Base-by-base conservation (phyloP, 1,284 basidiomycete species). In the Volvariella volvacea region DNA sequence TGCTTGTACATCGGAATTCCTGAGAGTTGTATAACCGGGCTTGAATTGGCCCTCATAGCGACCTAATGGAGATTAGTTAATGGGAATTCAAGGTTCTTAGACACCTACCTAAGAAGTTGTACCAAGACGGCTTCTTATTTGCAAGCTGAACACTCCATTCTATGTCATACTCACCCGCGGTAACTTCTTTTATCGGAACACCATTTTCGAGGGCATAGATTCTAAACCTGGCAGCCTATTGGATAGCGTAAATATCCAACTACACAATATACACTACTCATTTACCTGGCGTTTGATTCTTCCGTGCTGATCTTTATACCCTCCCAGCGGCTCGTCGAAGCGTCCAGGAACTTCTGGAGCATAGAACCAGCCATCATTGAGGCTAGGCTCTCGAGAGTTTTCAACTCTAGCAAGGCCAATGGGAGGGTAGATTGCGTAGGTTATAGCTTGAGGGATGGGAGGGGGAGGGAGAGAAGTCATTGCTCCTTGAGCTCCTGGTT, bases 171-270 rank as follows among this genome's bases (percentile, higher is more conserved):
- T 49, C 51, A 4, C 31, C 47, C 8, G 21, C 20, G 21, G 50
- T 55, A 33, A 50, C 34, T 44, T 57, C 55, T 15, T 45, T 43
- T 8, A 54, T 43, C 15, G 50, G 45, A 16, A 45, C 44, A n/a
- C n/a, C n/a, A 36, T 50, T 42, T 8, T 50, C 46, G 39, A 46
- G 53, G 17, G 50, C 47, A 28, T 55, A 57, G 19, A 51, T 50
- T 22, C 52, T 51, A 43, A 57, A 57, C 14, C 51, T 41, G 19
- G 47, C 54, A 22, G 54, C 55, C 55, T 57, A 22, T 12, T 25
- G 34, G 33, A 12, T n/a, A n/a, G 32, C 28, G 39, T 19, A n/a
- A n/a, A n/a, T n/a, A 42, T n/a, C 28, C 21, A n/a, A 10, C 17
- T 21, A 3, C 22, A 22, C n/a, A 25, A 45, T 19, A 28, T 31